Evolutionary conservation across 2,329 filamentous ascomycete species (phyloP).

Genomic region (Phaeosphaeriaceae sp.): DNA sequence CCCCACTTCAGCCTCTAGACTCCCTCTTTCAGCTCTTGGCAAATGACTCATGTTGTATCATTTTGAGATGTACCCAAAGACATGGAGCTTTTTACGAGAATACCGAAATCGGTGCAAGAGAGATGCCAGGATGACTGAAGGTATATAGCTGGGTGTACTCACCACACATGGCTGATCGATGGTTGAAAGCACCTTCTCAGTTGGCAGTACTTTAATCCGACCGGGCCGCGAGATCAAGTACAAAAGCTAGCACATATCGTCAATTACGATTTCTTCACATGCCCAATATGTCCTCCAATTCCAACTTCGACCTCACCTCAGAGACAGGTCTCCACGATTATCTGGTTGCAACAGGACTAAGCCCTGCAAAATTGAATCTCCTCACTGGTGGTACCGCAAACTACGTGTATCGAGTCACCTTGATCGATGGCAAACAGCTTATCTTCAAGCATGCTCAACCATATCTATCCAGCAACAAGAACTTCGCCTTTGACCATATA

Average conservation of each 20-base stretch:
- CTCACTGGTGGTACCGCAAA: slow-evolving; percentile 47
- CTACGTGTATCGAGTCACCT: slow-evolving; percentile 42
- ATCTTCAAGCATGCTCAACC: slow-evolving; percentile 48
- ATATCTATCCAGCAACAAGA: slow-evolving; percentile 30
- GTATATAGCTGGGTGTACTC: not conserved
- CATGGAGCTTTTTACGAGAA: not conserved
- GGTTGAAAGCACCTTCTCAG: no score
- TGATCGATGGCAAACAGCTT: slow-evolving; percentile 13
- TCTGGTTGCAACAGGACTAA: slow-evolving; percentile 14
- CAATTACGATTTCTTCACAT: no score
- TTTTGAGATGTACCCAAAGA: not conserved
- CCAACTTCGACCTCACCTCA: slow-evolving; percentile 23
- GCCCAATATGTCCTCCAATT: not conserved
- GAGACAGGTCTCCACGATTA: slow-evolving; percentile 28
- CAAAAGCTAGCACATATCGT: no score
- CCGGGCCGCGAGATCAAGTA: no score
- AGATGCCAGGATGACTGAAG: no score
- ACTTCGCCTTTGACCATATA: slow-evolving; percentile 31
- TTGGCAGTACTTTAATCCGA: no score
- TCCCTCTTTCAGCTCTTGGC: slow-evolving; percentile 11
- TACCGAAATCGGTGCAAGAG: not conserved
- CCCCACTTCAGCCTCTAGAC: slow-evolving; percentile 3
- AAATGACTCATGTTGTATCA: slow-evolving; percentile 36
- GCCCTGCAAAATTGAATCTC: slow-evolving; percentile 13
- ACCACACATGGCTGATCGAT: not conserved